Conservation (phyloP, 805 yeast genomes). For the Candida boleticola region DNA sequence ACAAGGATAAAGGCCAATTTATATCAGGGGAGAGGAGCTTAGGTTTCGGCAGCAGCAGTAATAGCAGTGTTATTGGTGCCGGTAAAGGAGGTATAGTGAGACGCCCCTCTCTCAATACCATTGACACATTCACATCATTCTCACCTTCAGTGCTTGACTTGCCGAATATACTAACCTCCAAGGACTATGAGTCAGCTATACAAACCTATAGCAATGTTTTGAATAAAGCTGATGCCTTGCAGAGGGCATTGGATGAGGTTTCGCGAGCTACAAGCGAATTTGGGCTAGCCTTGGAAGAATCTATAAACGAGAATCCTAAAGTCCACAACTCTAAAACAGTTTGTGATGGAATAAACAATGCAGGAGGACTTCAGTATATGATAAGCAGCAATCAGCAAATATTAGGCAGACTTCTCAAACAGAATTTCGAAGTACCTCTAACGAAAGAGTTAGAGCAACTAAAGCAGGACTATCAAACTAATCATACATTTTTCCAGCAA, state of each 20-base stretch:
- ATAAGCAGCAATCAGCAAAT: conserved; percentile 77
- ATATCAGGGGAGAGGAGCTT: too few species aligned
- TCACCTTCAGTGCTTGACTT: conserved; percentile 57
- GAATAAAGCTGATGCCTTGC: conserved; percentile 45
- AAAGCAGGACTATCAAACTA: conserved; percentile 38
- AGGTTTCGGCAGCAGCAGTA: too few species aligned
- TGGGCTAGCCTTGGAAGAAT: conserved; percentile 63
- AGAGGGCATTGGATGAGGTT: conserved; percentile 44
- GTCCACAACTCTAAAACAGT: conserved; percentile 22
- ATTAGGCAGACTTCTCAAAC: conserved; percentile 53
- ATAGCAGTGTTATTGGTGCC: background rate
- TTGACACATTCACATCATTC: conserved; percentile 38
- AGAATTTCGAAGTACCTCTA: conserved; percentile 57
- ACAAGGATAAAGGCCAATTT: too few species aligned
- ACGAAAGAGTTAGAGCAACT: conserved; percentile 43
- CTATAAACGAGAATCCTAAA: conserved; percentile 25
- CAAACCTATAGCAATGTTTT: conserved; percentile 48
- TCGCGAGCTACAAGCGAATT: conserved; percentile 66
- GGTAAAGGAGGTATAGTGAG: conserved; percentile 7
- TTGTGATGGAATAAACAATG: conserved; percentile 63
- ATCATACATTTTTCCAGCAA: conserved; percentile 53
- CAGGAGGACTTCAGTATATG: conserved; percentile 75
- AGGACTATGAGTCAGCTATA: conserved; percentile 54
- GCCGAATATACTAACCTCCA: conserved; percentile 57
- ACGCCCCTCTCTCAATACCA: conserved; percentile 35